These are phyloP conservation scores for Peronospora belbahrii DNA, from an alignment of 352 stramenopile genomes.

Conservation along the genomic window DNA sequence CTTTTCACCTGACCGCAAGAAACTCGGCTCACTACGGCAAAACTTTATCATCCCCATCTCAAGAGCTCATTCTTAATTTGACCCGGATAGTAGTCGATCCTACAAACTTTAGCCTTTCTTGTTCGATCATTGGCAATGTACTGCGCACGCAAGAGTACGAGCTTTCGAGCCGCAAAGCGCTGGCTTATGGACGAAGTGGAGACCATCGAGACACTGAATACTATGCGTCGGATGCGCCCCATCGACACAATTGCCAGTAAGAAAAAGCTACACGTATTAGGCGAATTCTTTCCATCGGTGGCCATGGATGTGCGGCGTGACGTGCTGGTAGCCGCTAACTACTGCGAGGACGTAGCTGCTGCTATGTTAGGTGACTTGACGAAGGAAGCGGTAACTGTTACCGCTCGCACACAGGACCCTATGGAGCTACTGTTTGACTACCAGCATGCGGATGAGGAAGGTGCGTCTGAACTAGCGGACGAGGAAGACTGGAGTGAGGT, in stretches of 20 bases:
- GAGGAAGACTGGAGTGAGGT: conserved; percentile 59
- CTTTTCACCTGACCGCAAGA: conserved; percentile 32
- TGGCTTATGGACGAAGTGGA: conserved; percentile 31
- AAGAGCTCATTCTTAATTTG: conserved; percentile 18
- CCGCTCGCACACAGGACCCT: not conserved
- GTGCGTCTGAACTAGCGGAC: conserved; percentile 24
- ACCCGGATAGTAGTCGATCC: not conserved
- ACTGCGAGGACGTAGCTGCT: conserved; percentile 51
- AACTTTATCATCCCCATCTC: conserved; percentile 1
- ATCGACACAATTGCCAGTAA: conserved; percentile 36
- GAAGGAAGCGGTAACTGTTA: conserved; percentile 11
- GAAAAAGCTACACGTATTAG: conserved; percentile 37
- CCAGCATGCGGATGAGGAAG: conserved; percentile 26
- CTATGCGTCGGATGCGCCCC: conserved; percentile 13
- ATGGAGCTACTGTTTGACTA: conserved; percentile 33
- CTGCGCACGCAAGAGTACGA: conserved; percentile 27
- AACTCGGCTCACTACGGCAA: conserved; percentile 1
- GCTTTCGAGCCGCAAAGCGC: conserved; percentile 21
- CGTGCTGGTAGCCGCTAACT: conserved; percentile 57
- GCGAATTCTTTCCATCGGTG: conserved; percentile 52
- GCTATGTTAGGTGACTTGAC: conserved; percentile 52
- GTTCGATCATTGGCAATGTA: conserved; percentile 15
- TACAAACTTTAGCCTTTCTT: not conserved
- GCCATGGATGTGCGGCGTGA: conserved; percentile 43
- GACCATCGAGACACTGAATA: conserved; percentile 20